Base-by-base conservation (phyloP, 257 asterid species). In the Solanum verrucosum region DNA sequence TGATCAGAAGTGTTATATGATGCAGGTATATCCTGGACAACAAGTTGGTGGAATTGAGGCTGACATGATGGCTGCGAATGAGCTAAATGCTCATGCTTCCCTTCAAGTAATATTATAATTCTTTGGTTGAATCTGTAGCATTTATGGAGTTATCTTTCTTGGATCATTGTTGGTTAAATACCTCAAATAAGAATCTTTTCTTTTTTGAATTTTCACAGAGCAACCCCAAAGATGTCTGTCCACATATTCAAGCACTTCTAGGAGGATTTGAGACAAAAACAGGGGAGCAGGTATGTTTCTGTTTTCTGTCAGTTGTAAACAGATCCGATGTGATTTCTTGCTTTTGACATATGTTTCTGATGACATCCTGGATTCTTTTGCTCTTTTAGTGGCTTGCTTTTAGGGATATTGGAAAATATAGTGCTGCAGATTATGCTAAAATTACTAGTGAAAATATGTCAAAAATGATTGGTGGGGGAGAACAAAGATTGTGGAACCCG, bases 251-350 rank as follows among this genome's bases (percentile, higher is more conserved):
- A 91, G 82, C 90, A 87, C 98, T 96, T 89, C 90, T 96, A 52
- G 99, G 99, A 88, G 99, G 99, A 74, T 96, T 96, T 81, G 99
- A 96, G 95, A 96, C 98, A 87, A 95, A 91, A 92, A 95, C 93
- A 5, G 99, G 99, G 86, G 99, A 96, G 94, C 99, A 96, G 98
- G 99, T 93, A 83, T 86, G 87, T 59, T 59, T 59, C 16, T 79
- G 77, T 33, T 15, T 77, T 44, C 83, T 63, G 40, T 71, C 40
- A 84, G 44, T 73, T 84, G 88, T 42, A 42, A 74, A 84, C 84
- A 85, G 38, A 84, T 86, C 23, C 23, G 1, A 81, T 81, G 70
- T 81, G 68, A 81, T 40, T 67, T 65, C 12, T 21, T 12, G 2
- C 14, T 78, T 42, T 78, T 27, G 37, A 10, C 31, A 38, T 37